These are phyloP conservation scores for Leccinum broughii DNA, from an alignment of 768 basidiomycete genomes.

Conservation along the genomic window DNA sequence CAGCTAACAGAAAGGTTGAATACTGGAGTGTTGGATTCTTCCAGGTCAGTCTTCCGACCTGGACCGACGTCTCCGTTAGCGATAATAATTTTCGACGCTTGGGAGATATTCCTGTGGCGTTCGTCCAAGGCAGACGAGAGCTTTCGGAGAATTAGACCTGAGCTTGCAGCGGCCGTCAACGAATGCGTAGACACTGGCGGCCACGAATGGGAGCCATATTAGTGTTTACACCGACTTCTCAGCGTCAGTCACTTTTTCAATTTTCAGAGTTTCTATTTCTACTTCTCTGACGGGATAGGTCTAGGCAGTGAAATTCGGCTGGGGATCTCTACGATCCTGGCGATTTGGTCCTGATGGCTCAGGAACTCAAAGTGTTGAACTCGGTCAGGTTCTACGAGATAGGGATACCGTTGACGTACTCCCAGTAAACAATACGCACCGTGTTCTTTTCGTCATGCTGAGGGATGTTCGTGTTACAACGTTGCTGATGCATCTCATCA, in stretches of 20 bases:
- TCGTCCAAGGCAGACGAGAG: slow-evolving; percentile 93
- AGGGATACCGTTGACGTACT: slow-evolving; percentile 89
- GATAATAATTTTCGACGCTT: slow-evolving; percentile 89
- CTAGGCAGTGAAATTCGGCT: slow-evolving; percentile 95
- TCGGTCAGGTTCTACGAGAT: slow-evolving; percentile 90
- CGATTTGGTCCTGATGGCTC: slow-evolving; percentile 91
- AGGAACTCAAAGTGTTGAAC: slow-evolving; percentile 90
- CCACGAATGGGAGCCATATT: slow-evolving; percentile 85
- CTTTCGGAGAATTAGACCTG: slow-evolving; percentile 84
- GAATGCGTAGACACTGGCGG: slow-evolving; percentile 94
- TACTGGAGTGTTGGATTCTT: slow-evolving; percentile 16
- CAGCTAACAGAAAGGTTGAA: too few species aligned
- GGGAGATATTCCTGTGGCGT: slow-evolving; percentile 80
- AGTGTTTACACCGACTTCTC: slow-evolving; percentile 78
- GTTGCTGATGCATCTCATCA: slow-evolving; percentile 61
- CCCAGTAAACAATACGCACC: slow-evolving; percentile 59
- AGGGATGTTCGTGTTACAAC: slow-evolving; percentile 40
- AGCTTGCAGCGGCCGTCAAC: slow-evolving; percentile 83
- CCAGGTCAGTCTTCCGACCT: slow-evolving; percentile 83
- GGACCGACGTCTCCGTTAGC: slow-evolving; percentile 92
- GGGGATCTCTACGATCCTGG: slow-evolving; percentile 90
- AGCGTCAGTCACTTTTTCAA: slow-evolving; percentile 52
- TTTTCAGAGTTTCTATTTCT: not conserved
- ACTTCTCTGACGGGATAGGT: not conserved
- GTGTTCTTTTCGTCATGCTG: slow-evolving; percentile 1